Base-by-base conservation (phyloP, 805 yeast genomes). In the Wickerhamomyces strasburgensis region DNA sequence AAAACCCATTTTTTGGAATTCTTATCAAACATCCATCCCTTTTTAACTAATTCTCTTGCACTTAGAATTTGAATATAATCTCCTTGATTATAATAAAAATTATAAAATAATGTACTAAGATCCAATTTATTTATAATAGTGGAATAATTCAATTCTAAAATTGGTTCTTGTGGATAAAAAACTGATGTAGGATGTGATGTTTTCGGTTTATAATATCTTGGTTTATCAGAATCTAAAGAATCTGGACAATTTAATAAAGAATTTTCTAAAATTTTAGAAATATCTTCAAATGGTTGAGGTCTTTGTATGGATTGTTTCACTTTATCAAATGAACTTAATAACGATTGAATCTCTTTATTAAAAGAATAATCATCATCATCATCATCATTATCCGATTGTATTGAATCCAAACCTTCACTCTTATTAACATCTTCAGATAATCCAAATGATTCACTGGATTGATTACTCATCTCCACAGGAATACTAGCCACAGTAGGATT, bases 241-340 rank as follows among this genome's bases (percentile, higher is more conserved):
- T 93, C 98, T 0, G 98, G 98, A 57, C 97, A 87, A 52, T 84
- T 84, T 48, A 85, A 66, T 41, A 86, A 67, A 3, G 97, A 88
- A 1, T 83, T 73, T 56, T 86, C 94, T 47, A 90, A 66, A 48
- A 75, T 65, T 40, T 70, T 70, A 34, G 73, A 64, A 17, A 84
- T 77, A 3, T 73, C 57, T 19, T 68, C 68, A 42, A 75, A 65
- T 14, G 79, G 67, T 19, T 75, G 67, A 17, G 85, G 82, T 35
- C 72, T 67, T 23, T 57, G 57, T 26, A 76, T 56, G 29, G 83
- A 62, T 24, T 56, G 51, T 40, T 60, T 64, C 11, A 65, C 58
- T 9, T 41, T 35, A 30, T 63, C 64, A 37, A 49, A 56, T 8
- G 48, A 35, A 13, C 52, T 46, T 13, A 58, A 40, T n/a, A 58